Percentiles rank a stretch among this genome's conserved stretches.
These are phyloP conservation scores for Eimeria acervulina DNA, from an alignment of 169 alveolate genomes.

Conservation along the genomic window DNA sequence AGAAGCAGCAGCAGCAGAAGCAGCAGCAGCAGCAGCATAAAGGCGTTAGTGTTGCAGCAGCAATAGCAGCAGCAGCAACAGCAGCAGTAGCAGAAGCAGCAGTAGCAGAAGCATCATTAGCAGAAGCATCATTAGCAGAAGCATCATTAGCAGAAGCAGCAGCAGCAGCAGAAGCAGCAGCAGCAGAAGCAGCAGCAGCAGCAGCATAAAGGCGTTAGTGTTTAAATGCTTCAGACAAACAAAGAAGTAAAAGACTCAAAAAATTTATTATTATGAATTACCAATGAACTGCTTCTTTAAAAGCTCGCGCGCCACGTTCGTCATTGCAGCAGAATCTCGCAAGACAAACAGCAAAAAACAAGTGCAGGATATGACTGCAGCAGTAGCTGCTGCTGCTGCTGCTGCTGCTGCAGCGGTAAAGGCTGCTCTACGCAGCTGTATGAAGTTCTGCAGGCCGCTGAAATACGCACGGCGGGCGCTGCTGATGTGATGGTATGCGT, in stretches of 20 bases:
- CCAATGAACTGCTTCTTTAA: constrained; percentile 91
- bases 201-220: not conserved
- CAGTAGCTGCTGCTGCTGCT: constrained; percentile 11
- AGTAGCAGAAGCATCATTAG: not conserved
- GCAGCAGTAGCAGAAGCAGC: not conserved
- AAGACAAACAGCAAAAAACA: no score
- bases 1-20: not conserved
- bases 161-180: not conserved
- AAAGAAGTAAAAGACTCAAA: not conserved
- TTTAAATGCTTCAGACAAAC: not conserved
- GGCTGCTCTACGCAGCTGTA: not conserved
- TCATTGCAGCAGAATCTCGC: constrained; percentile 70
- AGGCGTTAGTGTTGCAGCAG: not conserved
- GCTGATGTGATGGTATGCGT: constrained; percentile 60
- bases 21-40: no score
- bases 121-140: not conserved
- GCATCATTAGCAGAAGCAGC: not conserved
- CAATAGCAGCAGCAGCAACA: no score
- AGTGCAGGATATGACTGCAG: not conserved
- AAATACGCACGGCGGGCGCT: constrained; percentile 41
- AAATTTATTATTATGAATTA: not conserved
- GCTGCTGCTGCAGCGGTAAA: not conserved
- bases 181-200: not conserved
- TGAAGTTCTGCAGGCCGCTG: constrained; percentile 12
- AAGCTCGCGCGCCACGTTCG: constrained; percentile 90